Base-by-base conservation (phyloP, 768 basidiomycete species). In the Tulasnella sp. region DNA sequence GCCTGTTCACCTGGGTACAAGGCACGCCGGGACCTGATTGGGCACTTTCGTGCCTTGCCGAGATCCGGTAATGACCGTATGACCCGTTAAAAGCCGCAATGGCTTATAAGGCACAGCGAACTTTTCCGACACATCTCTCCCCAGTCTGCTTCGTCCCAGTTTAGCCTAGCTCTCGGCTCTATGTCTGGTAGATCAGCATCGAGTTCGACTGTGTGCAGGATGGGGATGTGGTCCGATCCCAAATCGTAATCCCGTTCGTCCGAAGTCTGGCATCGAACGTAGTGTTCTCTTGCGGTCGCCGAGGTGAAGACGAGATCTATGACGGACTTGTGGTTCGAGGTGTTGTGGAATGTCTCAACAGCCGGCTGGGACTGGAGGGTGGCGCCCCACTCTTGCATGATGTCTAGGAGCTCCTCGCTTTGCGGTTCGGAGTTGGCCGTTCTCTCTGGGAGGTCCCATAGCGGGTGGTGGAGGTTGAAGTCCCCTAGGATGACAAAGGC, bases 381-480 rank as follows among this genome's bases (percentile, higher is more conserved):
- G n/a, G 77, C 78, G 1, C 77, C 77, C n/a, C 37, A 35, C 9
- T 3, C 16, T 26, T 40, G 29, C 55, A 79, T 29, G 32, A 51
- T 26, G 13, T 29, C n/a, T 2, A 78, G 73, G n/a, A 78, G 51
- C 2, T 4, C 26, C 2, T 79, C 77, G 32, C 35, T 39, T 29
- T 78, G 48, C 15, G 74, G 23, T 39, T 78, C 46, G 15, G 40
- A 29, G 15, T 44, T 29, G 6, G 29, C 37, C 13, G 78, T 77
- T 3, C 77, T 13, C 16, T 35, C n/a, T 23, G 77, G 78, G 46
- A 51, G 44, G 57, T 78, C 77, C 78, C 78, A 78, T 23, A 78
- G 78, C 26, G 77, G 78, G 78, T 37, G 26, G 71, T 78, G 78
- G 16, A 79, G 26, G 75, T 78, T 77, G 39, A 77, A 57, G 37